Evolutionary conservation across 2,329 filamentous ascomycete genomes (phyloP).

Genomic region (Epichloe typhina): DNA sequence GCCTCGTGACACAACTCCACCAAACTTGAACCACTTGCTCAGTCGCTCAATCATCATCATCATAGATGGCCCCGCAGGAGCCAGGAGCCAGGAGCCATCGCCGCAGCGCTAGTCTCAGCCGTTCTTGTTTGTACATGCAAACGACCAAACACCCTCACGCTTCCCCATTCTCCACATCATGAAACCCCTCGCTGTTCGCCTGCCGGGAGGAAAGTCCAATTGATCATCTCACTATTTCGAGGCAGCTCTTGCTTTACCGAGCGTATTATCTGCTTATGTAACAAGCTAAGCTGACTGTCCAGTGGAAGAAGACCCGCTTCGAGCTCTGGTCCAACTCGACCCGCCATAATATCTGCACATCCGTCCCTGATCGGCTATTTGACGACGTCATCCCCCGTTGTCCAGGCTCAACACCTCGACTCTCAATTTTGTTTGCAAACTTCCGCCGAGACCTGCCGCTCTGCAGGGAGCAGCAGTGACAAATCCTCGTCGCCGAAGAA

Average conservation of each 20-base stretch:
- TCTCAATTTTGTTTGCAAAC: slow-evolving; percentile 18
- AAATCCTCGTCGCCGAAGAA: slow-evolving; percentile 12
- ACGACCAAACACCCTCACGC: no score
- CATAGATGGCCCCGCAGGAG: no score
- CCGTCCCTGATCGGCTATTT: slow-evolving; percentile 55
- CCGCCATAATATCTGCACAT: slow-evolving; percentile 32
- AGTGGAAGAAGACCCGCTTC: slow-evolving; percentile 7
- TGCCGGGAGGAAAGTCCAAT: no score
- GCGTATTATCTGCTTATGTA: background rate
- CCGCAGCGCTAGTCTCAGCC: no score
- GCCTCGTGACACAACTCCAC: no score
- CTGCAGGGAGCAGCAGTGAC: slow-evolving; percentile 53
- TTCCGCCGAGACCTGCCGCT: slow-evolving; percentile 28
- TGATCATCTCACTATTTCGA: no score
- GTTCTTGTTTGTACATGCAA: no score
- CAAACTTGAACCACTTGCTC: no score
- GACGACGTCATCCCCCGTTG: slow-evolving; percentile 54
- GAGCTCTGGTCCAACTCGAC: slow-evolving; percentile 16
- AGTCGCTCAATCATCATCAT: no score
- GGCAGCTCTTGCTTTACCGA: background rate
- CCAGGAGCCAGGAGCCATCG: no score
- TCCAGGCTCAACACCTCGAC: slow-evolving; percentile 41
- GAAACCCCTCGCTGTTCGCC: no score
- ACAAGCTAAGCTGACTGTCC: background rate
- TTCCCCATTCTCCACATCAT: no score